Evolutionary conservation across 805 yeast species (phyloP).

Genomic region (Candida palmyrensis): DNA sequence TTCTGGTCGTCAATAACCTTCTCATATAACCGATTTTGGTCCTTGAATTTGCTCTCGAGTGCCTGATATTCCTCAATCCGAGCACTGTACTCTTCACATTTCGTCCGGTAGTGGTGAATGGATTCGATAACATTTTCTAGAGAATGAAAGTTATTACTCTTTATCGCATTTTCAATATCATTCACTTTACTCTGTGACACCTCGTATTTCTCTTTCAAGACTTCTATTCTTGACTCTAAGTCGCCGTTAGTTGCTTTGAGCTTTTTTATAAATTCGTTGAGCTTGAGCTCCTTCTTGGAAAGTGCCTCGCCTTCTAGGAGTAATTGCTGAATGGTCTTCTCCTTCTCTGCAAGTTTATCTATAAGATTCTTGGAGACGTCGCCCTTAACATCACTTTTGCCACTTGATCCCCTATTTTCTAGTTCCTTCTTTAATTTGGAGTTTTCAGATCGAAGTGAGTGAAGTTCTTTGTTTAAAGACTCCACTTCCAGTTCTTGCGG

Average conservation of each 20-base stretch:
- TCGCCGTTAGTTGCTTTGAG: constrained; percentile 36
- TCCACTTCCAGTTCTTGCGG: too few species aligned
- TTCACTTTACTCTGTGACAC: too few species aligned
- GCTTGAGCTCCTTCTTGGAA: constrained; percentile 64
- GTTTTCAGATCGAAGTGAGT: too few species aligned
- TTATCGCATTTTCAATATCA: constrained; percentile 29
- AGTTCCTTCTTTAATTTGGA: neutral
- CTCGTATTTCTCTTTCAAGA: too few species aligned
- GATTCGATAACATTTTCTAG: constrained; percentile 22
- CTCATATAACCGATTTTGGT: constrained; percentile 18
- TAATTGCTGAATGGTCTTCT: constrained; percentile 58
- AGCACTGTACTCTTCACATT: constrained; percentile 10
- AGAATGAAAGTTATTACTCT: constrained; percentile 19
- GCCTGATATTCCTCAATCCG: constrained; percentile 14
- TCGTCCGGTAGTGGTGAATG: constrained; percentile 9
- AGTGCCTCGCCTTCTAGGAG: constrained; percentile 72
- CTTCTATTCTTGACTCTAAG: constrained; percentile 26
- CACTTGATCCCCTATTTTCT: too few species aligned
- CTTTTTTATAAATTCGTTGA: constrained; percentile 60
- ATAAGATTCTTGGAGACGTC: constrained; percentile 10
- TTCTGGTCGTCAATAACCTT: constrained; percentile 18
- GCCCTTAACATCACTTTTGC: neutral
- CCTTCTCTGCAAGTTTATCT: constrained; percentile 42
- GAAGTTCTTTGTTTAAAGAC: too few species aligned
- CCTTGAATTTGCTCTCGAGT: constrained; percentile 22